Percentiles rank a stretch among this genome's conserved stretches.
These are phyloP conservation scores for Cytospora mali DNA, from an alignment of 2,329 filamentous ascomycete species.

Conservation along the genomic window DNA sequence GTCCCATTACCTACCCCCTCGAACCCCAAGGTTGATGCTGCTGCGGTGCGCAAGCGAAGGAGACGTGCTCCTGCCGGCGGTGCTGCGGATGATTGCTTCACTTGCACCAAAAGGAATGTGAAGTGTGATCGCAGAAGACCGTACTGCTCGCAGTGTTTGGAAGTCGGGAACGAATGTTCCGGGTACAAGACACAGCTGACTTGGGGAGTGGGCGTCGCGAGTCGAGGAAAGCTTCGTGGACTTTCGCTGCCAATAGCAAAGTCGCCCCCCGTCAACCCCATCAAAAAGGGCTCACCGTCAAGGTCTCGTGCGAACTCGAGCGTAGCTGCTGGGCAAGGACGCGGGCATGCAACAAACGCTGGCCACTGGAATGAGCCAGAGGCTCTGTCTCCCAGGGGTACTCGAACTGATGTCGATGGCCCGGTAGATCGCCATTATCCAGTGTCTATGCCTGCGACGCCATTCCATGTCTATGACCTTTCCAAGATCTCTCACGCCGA, in stretches of 20 bases:
- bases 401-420: constrained; percentile 43
- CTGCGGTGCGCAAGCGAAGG: constrained; percentile 69
- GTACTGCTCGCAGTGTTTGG: constrained; percentile 93
- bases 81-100: constrained; percentile 92
- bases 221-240: constrained; percentile 89
- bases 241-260: constrained; percentile 74
- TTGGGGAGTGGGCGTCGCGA: constrained; percentile 94
- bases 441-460: constrained; percentile 47
- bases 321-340: constrained; percentile 15
- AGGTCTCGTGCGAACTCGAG: constrained; percentile 50
- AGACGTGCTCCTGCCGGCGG: constrained; percentile 87
- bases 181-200: constrained; percentile 97
- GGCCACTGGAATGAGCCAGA: constrained; percentile 45
- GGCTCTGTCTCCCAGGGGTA: constrained; percentile 39
- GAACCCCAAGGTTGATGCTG: constrained; percentile 37
- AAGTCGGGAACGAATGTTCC: constrained; percentile 88
- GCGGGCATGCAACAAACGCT: constrained; percentile 35
- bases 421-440: constrained; percentile 41
- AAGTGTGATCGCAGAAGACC: constrained; percentile 91
- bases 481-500: constrained; percentile 54
- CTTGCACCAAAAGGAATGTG: constrained; percentile 79
- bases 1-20: constrained; percentile 47
- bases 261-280: constrained; percentile 54
- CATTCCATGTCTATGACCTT: constrained; percentile 49
- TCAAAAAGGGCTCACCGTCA: constrained; percentile 50